Evolutionary conservation across 176 grass and related monocot species (phyloP), one percentile per base, ranked within the genome.

Genomic region (Musa itinerans): DNA sequence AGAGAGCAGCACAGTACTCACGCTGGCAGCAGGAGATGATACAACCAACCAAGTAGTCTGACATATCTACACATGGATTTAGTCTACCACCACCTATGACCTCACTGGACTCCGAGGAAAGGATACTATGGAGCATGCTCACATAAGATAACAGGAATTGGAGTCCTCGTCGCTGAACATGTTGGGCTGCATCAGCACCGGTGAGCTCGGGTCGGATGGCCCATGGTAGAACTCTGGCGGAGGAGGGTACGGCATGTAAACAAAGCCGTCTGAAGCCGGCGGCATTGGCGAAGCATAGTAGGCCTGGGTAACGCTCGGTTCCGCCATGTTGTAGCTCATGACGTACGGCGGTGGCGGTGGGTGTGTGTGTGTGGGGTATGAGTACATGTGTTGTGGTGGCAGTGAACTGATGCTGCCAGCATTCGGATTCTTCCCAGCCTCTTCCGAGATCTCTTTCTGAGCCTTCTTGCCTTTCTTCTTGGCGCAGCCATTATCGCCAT

Each of bases 131-230:
- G 8, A 61, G 34, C 17, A 19, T 5, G 34, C n/a, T 16, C 80
- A 86, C 84, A 86, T 86, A 8, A 86, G 63, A 62, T 43, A 52
- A 79, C 84, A 86, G 8, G 75, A 73, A 64, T 86, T 82, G 23
- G 80, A 76, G 52, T 86, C 79, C 53, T 82, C 84, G 8, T 86
- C 80, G 80, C 80, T 86, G 84, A 86, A 86, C 10, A 86, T 65
- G 53, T 69, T 24, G 54, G 72, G 65, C 63, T 22, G 65, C 64
- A 69, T 61, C 58, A 68, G 69, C 63, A 68, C 57, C 0, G 63
- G 15, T 52, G 49, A 17, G 54, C 24, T 68, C 19, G 52, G 50
- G 25, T 10, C 68, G 34, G 53, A 56, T 49, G 43, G 63, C n/a
- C 61, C 27, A 78, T 58, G 11, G 78, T 80, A 54, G 56, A 54